Evolutionary conservation across 371 early-diverging fungal species (phyloP).

Genomic region (Nematocida sp.): DNA sequence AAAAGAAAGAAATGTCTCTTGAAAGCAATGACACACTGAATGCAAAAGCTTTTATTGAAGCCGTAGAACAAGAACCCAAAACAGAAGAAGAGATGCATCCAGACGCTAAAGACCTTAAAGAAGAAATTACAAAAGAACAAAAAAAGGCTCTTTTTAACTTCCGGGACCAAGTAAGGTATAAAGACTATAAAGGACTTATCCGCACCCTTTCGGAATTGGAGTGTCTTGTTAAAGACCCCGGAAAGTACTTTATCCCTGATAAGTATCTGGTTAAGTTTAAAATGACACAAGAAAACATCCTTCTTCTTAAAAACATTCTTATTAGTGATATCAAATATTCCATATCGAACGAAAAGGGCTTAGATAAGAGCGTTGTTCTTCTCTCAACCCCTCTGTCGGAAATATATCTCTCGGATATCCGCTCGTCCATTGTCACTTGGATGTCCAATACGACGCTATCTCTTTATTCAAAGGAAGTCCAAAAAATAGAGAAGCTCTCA

Average conservation of each 20-base stretch:
- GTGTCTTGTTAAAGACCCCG: neutral
- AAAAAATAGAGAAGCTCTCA: conserved; percentile 21
- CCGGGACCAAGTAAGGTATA: conserved; percentile 52
- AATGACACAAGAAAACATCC: conserved; percentile 41
- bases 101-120: neutral
- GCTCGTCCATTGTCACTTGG: conserved; percentile 50
- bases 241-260: conserved; percentile 32
- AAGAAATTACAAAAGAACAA: conserved; percentile 27
- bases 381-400: conserved; percentile 43
- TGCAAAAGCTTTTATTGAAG: neutral
- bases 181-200: conserved; percentile 52
- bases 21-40: no score
- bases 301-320: conserved; percentile 46
- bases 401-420: conserved; percentile 45
- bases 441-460: conserved; percentile 43
- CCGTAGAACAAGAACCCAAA: neutral
- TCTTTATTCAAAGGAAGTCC: conserved; percentile 22
- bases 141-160: conserved; percentile 48
- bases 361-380: conserved; percentile 47
- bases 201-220: conserved; percentile 27
- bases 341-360: conserved; percentile 40
- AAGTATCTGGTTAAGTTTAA: conserved; percentile 31
- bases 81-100: no score
- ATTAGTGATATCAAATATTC: conserved; percentile 52
- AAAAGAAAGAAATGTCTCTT: neutral